Evolutionary conservation across 495 filamentous ascomycete genomes (phyloP), one percentile per base, ranked within the genome.

Genomic region (Neurospora sp.): DNA sequence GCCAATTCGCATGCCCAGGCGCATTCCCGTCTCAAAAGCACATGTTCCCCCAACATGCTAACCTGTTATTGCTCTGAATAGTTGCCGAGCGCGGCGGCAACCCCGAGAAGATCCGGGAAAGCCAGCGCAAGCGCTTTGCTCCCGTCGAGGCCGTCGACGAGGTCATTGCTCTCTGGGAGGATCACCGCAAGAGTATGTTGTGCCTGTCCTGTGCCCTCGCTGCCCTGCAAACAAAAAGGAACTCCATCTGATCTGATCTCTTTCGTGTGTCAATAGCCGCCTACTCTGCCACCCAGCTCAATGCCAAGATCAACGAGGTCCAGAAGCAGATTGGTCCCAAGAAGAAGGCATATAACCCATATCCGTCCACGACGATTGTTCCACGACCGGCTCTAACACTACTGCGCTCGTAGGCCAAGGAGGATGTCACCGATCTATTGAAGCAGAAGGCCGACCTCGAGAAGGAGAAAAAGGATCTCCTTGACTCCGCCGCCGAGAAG

Each of bases 261-360:
- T 7, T 16, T 14, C 35, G 18, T 48, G 10, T 18, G 6, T 3
- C 0, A n/a, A 48, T 68, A 80, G 79, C 71, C 75, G 46, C 81
- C 92, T 98, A 98, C 80, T 88, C 87, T 39, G 91, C 91, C 20
- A 91, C 89, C 27, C 91, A 96, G 76, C 89, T 96, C 72, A 89
- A 89, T 72, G 88, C 90, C 76, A 90, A 91, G 83, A 92, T 97
- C 80, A 99, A 98, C 82, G 89, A 86, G 12, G 86, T 93, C 20
- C 92, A 96, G 78, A 97, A 96, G 82, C 88, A 94, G 78, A 97
- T 98, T 78, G 94, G 92, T 20, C 85, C 86, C 74, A 97, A 94
- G 86, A 97, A 97, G 84, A 99, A 97, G 91, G 91, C 89, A 75
- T 74, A 79, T 74, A 68, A 72, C n/a, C 74, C 73, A 74, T 69